Evolutionary conservation across 129 eudicot genomes (phyloP), one percentile per base, ranked within the genome.

Genomic region (Flaveria brownii): DNA sequence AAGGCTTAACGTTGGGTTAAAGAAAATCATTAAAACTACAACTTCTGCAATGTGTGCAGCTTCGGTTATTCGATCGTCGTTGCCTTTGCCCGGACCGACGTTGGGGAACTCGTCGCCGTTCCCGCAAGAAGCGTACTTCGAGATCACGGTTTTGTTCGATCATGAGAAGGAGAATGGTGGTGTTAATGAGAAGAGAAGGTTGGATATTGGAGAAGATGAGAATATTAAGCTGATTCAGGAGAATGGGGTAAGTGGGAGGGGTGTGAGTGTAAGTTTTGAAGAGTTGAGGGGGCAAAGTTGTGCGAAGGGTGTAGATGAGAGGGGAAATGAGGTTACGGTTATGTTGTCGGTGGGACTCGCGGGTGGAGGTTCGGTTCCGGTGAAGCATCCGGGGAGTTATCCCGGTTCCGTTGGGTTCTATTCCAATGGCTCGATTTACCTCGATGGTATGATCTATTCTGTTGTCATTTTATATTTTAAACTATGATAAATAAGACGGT

Each of bases 121-220:
- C 30, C 84, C 84, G 0, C 84, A 81, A 60, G 81, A 91, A 61
- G 96, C 99, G 9, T 94, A 91, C 68, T 91, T 94, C 33, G 97
- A 94, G 74, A 83, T 94, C 11, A 94, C 86, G 54, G 67, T 94
- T 60, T 51, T 91, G 81, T 22, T 80, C 26, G 45, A 4, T n/a
- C 23, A 46, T 18, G 86, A 56, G 5, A 12, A 54, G 15, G 52
- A 47, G 16, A 47, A 47, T 47, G 52, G 52, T 9, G 13, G 5
- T n/a, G 79, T 36, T 36, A 36, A 73, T 52, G 6, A 17, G 23
- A 26, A 52, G 56, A 74, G 78, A 18, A 82, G 71, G 51, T 56
- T 46, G 1, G 46, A 59, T 66, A 79, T 41, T 64, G 82, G 71
- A 15, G 96, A 90, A 70, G 91, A 85, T 6, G 97, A 88, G 56